phyloP scores from a whole-genome alignment of 139 green algal genomes.

The Desmodesmus armatus region DNA sequence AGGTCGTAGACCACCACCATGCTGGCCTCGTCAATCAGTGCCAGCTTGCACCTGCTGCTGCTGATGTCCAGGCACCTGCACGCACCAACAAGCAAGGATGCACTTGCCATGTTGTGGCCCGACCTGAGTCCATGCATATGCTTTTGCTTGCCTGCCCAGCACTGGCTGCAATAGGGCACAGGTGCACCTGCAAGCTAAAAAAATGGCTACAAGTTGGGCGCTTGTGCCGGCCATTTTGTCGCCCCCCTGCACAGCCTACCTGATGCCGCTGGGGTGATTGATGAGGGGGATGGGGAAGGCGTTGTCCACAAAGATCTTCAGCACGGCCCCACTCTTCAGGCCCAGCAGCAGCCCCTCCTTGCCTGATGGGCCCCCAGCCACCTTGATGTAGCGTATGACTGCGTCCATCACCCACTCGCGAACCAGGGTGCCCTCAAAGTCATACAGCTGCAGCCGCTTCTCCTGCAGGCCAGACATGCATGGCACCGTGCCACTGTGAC shows the following conservation, averaged over 20 bases:
- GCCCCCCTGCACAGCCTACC: background rate
- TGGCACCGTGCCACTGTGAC: too few species aligned
- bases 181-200: background rate
- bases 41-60: conserved; percentile 67
- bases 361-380: conserved; percentile 73
- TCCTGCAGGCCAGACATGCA: conserved; percentile 74
- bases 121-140: too few species aligned
- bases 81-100: too few species aligned
- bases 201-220: too few species aligned
- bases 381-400: conserved; percentile 88
- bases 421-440: conserved; percentile 78
- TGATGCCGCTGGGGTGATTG: conserved; percentile 62
- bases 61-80: conserved; percentile 64
- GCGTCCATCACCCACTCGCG: conserved; percentile 81
- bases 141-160: too few species aligned
- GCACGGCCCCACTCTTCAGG: conserved; percentile 69
- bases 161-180: background rate
- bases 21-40: conserved; percentile 84
- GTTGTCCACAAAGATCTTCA: conserved; percentile 86
- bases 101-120: too few species aligned
- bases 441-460: conserved; percentile 84
- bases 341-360: conserved; percentile 85
- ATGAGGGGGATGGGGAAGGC: conserved; percentile 78
- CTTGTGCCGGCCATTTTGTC: too few species aligned
- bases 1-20: conserved; percentile 82